Percentiles rank a stretch among this genome's conserved stretches.
phyloP scores from a whole-genome alignment of 768 basidiomycete species.

The Kwoniella heveanensis region DNA sequence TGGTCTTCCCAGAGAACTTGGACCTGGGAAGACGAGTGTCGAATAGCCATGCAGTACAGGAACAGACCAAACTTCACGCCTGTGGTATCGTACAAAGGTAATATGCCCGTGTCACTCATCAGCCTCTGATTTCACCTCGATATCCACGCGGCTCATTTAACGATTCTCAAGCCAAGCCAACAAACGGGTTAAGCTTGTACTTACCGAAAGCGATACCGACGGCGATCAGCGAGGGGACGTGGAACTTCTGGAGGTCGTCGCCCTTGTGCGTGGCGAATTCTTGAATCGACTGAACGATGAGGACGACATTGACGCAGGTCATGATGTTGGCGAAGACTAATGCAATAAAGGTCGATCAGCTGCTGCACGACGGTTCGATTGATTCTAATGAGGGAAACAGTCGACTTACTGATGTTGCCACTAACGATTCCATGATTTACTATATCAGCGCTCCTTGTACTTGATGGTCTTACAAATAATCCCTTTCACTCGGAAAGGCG shows the following conservation, averaged over 20 bases:
- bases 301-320: slow-evolving; percentile 85
- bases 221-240: slow-evolving; percentile 78
- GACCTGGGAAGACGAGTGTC: slow-evolving; percentile 84
- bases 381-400: no score
- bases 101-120: neutral
- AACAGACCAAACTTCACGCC: slow-evolving; percentile 75
- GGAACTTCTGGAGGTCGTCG: slow-evolving; percentile 65
- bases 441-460: no score
- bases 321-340: slow-evolving; percentile 79
- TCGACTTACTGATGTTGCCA: slow-evolving; percentile 40
- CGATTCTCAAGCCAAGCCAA: no score
- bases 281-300: slow-evolving; percentile 82
- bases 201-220: slow-evolving; percentile 80
- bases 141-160: no score
- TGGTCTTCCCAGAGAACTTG: slow-evolving; percentile 96
- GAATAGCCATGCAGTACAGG: slow-evolving; percentile 78
- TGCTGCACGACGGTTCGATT: no score
- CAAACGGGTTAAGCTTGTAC: no score
- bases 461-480: no score
- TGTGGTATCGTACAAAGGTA: slow-evolving; percentile 43
- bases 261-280: slow-evolving; percentile 66
- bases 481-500: no score
- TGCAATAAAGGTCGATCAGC: slow-evolving; percentile 60
- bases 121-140: neutral
- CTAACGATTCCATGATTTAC: no score